These are phyloP conservation scores for Ophiostoma sp. DNA, from an alignment of 2,329 filamentous ascomycete genomes.

Conservation along the genomic window DNA sequence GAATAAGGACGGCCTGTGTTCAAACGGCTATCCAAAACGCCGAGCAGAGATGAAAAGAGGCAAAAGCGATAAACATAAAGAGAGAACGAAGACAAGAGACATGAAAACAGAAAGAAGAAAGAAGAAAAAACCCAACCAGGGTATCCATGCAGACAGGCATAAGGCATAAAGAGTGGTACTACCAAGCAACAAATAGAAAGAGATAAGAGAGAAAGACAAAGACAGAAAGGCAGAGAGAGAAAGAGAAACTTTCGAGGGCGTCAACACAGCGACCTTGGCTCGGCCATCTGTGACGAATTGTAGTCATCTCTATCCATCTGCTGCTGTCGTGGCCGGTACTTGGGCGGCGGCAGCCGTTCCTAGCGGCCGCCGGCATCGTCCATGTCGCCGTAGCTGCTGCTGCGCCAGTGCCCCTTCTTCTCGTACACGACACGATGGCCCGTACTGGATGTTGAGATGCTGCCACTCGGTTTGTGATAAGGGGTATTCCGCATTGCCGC, in stretches of 20 bases:
- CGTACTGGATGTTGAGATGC: neutral
- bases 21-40: neutral
- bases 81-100: neutral
- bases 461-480: neutral
- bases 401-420: slow-evolving; percentile 33
- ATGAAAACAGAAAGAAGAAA: neutral
- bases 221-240: neutral
- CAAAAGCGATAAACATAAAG: neutral
- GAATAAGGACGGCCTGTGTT: no score
- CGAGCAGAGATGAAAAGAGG: neutral
- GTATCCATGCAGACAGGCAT: neutral
- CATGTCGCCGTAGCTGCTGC: slow-evolving; percentile 36
- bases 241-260: neutral
- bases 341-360: slow-evolving; percentile 20
- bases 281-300: neutral
- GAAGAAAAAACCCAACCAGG: neutral
- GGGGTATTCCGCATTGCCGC: neutral
- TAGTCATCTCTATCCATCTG: neutral
- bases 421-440: slow-evolving; percentile 26
- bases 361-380: slow-evolving; percentile 31
- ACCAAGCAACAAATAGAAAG: neutral
- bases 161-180: neutral
- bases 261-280: slow-evolving; percentile 20
- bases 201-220: neutral
- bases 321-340: neutral